Conservation (phyloP, 2,329 filamentous ascomycete genomes). For the Macrophomina pseudophaseolina region DNA sequence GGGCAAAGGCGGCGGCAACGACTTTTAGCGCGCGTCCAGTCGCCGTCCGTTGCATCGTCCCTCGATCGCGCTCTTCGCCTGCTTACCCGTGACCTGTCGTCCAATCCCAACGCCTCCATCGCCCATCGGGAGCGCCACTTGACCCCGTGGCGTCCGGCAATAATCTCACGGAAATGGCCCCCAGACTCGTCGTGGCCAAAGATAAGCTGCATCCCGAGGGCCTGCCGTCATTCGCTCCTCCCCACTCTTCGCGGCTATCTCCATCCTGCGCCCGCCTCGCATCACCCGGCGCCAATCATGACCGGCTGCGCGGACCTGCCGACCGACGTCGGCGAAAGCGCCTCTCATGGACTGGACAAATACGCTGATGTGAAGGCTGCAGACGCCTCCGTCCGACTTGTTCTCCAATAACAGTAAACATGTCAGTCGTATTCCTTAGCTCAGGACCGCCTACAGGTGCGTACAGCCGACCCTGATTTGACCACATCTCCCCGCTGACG, state of each 20-base stretch:
- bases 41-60: neutral
- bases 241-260: slow-evolving; percentile 19
- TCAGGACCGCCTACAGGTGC: slow-evolving; percentile 30
- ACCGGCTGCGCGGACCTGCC: neutral
- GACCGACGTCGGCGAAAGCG: neutral
- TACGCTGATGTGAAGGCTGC: neutral
- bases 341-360: neutral
- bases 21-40: neutral
- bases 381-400: neutral
- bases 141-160: neutral
- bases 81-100: neutral
- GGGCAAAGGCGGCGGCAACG: neutral
- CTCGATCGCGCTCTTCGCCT: neutral
- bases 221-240: neutral
- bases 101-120: neutral
- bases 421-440: slow-evolving; percentile 34
- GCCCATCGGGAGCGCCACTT: neutral
- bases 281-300: neutral
- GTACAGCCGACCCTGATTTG: too few relatives aligned
- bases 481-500: neutral
- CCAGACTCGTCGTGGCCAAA: neutral
- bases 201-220: neutral
- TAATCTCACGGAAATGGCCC: neutral
- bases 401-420: neutral
- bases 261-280: neutral